These are phyloP conservation scores for Exophiala dermatitidis DNA, from an alignment of 2,329 filamentous ascomycete genomes.

Conservation along the genomic window DNA sequence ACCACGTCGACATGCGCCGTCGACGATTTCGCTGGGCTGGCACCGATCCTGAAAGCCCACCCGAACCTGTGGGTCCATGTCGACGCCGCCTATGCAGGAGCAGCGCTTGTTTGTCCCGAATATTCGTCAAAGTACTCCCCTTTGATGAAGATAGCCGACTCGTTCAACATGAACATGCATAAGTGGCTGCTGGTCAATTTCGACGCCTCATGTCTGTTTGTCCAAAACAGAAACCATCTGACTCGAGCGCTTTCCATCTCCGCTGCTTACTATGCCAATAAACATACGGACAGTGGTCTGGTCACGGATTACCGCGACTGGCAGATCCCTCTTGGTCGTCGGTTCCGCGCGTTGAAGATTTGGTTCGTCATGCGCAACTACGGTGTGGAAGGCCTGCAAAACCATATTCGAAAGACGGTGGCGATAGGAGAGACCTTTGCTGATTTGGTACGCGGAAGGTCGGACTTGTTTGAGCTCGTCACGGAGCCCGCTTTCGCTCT, in stretches of 20 bases:
- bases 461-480: slow-evolving; percentile 68
- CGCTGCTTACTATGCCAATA: slow-evolving; percentile 74
- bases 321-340: slow-evolving; percentile 86
- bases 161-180: slow-evolving; percentile 93
- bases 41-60: slow-evolving; percentile 40
- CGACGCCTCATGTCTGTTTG: slow-evolving; percentile 73
- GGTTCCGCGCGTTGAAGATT: slow-evolving; percentile 84
- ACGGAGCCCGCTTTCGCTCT: slow-evolving; percentile 70
- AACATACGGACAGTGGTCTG: slow-evolving; percentile 69
- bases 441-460: slow-evolving; percentile 47
- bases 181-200: slow-evolving; percentile 97
- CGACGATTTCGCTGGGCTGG: slow-evolving; percentile 69
- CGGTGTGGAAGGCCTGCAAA: slow-evolving; percentile 66
- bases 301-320: slow-evolving; percentile 96
- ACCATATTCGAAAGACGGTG: slow-evolving; percentile 64
- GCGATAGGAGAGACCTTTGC: slow-evolving; percentile 64
- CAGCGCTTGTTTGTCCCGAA: slow-evolving; percentile 74
- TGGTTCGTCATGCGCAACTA: slow-evolving; percentile 90
- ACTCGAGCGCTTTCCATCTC: slow-evolving; percentile 71
- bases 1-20: slow-evolving; percentile 83
- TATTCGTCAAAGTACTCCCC: slow-evolving; percentile 50
- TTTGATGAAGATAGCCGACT: slow-evolving; percentile 56
- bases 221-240: slow-evolving; percentile 68
- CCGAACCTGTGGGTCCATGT: slow-evolving; percentile 80
- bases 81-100: slow-evolving; percentile 86